Conservation (phyloP, 2,329 filamentous ascomycete species). For the Cladophialophora exuberans region DNA sequence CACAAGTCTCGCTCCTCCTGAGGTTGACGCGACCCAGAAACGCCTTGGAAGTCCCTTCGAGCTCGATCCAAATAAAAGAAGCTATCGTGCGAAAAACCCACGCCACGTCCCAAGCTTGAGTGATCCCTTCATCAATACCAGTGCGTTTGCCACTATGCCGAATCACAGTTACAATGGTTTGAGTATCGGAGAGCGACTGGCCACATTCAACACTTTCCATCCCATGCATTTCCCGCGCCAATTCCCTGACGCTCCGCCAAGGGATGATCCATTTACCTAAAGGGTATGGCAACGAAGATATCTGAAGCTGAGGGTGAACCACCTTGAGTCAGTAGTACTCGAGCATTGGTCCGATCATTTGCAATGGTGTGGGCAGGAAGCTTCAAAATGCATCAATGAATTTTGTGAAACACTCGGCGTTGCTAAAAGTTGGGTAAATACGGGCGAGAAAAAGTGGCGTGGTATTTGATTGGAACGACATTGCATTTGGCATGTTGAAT, state of each 20-base stretch:
- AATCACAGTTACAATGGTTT: slow-evolving; percentile 26
- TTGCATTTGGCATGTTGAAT: slow-evolving; percentile 1
- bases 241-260: slow-evolving; percentile 5
- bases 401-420: background rate
- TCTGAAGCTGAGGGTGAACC: background rate
- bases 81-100: slow-evolving; percentile 39
- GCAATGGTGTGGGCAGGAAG: slow-evolving; percentile 5
- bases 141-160: slow-evolving; percentile 26
- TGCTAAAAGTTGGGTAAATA: background rate
- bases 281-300: background rate
- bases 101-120: slow-evolving; percentile 49
- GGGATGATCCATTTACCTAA: slow-evolving; percentile 30
- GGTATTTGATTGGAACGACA: background rate
- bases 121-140: slow-evolving; percentile 45
- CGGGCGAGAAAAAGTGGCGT: slow-evolving; percentile 1
- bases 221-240: slow-evolving; percentile 23
- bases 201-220: slow-evolving; percentile 28
- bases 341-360: slow-evolving; percentile 2
- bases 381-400: background rate
- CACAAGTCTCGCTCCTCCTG: slow-evolving; percentile 40
- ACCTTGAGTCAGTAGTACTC: too few species aligned
- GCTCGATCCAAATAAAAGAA: slow-evolving; percentile 41
- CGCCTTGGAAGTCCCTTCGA: slow-evolving; percentile 54
- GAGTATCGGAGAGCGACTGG: slow-evolving; percentile 31
- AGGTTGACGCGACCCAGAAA: slow-evolving; percentile 44